Percentiles rank a stretch among this genome's conserved stretches.
These are phyloP conservation scores for Calendula officinalis DNA, from an alignment of 129 eudicot genomes.

Conservation along the genomic window DNA sequence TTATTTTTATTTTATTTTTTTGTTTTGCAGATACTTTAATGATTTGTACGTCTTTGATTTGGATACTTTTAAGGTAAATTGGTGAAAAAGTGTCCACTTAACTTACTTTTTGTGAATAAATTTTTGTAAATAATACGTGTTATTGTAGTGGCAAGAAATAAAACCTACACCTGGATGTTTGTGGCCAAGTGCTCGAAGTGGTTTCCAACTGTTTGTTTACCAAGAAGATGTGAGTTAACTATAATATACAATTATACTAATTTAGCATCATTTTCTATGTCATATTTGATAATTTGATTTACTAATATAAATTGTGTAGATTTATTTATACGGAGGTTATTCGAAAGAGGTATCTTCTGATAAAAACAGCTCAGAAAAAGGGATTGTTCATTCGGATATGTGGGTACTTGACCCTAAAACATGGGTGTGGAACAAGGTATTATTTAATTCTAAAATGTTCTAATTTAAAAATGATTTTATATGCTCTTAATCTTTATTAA, in stretches of 20 bases:
- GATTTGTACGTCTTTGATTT: conserved; percentile 88
- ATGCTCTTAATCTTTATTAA: background rate
- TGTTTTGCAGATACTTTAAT: conserved; percentile 71
- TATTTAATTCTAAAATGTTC: background rate
- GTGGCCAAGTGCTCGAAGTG: conserved; percentile 99
- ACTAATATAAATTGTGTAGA: conserved; percentile 34
- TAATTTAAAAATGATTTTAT: conserved; percentile 11
- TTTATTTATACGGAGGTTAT: conserved; percentile 88
- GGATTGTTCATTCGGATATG: conserved; percentile 94
- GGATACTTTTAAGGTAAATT: conserved; percentile 78
- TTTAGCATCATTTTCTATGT: background rate
- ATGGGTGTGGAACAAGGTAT: conserved; percentile 99
- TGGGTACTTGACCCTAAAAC: conserved; percentile 96
- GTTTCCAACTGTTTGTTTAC: conserved; percentile 82
- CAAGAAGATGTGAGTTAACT: conserved; percentile 78
- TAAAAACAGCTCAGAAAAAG: conserved; percentile 82
- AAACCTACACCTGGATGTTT: conserved; percentile 84
- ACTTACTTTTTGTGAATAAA: conserved; percentile 9
- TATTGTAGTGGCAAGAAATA: conserved; percentile 90
- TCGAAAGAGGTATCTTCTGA: conserved; percentile 86
- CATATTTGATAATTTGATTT: background rate
- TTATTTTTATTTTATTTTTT: conserved; percentile 18
- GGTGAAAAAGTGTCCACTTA: conserved; percentile 18
- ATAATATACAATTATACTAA: background rate
- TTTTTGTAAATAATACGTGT: conserved; percentile 19